phyloP scores from a whole-genome alignment of 2,329 filamentous ascomycete species.

The Chrysoporthe cubensis region DNA sequence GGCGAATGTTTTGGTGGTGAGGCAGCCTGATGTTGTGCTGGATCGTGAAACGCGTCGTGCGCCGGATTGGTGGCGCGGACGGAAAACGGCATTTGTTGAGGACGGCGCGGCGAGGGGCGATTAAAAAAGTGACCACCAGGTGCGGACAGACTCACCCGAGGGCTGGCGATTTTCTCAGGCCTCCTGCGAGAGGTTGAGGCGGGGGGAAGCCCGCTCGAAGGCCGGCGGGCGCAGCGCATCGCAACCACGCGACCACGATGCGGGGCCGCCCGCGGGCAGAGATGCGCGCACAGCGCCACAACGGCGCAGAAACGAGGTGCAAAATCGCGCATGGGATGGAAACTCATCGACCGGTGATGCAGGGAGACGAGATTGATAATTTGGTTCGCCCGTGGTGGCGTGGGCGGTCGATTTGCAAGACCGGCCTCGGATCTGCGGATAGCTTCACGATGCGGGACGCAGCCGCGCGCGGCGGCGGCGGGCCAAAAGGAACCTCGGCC shows the following conservation, averaged over 20 bases:
- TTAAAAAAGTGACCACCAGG: not conserved
- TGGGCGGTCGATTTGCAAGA: slow-evolving; percentile 19
- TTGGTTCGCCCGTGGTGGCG: slow-evolving; percentile 19
- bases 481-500: slow-evolving; percentile 24
- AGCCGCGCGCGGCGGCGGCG: slow-evolving; percentile 20
- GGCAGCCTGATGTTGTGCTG: not conserved
- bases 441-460: slow-evolving; percentile 27
- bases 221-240: slow-evolving; percentile 15
- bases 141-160: slow-evolving; percentile 18
- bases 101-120: accelerated
- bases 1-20: not conserved
- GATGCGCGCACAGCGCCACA: slow-evolving; percentile 22
- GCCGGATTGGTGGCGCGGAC: not conserved
- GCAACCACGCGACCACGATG: slow-evolving; percentile 22
- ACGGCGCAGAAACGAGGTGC: slow-evolving; percentile 10
- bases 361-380: slow-evolving; percentile 11
- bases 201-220: slow-evolving; percentile 5
- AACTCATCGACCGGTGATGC: slow-evolving; percentile 20
- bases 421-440: slow-evolving; percentile 24
- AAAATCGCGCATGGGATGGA: slow-evolving; percentile 23
- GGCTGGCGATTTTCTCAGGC: not conserved
- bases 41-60: not conserved
- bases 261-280: slow-evolving; percentile 6
- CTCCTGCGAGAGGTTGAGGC: not conserved
- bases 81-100: not conserved